Percentiles rank a stretch among this genome's conserved stretches.
These are phyloP conservation scores for Castanea mollissima DNA, from an alignment of 306 rosid genomes.

Conservation along the genomic window DNA sequence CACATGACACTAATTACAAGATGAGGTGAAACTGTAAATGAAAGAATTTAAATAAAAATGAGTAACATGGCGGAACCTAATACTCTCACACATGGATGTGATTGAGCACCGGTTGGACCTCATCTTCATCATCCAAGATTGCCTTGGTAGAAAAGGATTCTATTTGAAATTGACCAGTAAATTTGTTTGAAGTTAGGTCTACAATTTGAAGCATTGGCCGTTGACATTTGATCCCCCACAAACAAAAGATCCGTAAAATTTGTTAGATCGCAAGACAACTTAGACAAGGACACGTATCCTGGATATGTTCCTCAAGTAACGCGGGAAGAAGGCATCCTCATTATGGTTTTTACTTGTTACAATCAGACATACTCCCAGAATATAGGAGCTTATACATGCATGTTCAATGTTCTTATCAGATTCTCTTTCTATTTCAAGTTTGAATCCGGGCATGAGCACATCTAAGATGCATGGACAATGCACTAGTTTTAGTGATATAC, in stretches of 20 bases:
- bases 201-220: slow-evolving; percentile 36
- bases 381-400: too few relatives aligned
- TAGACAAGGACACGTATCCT: slow-evolving; percentile 22
- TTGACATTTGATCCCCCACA: neutral
- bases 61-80: too few relatives aligned
- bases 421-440: too few relatives aligned
- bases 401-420: too few relatives aligned
- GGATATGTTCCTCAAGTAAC: slow-evolving; percentile 9
- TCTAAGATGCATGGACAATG: too few relatives aligned
- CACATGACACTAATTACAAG: too few relatives aligned
- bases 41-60: too few relatives aligned
- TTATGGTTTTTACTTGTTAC: slow-evolving; percentile 40
- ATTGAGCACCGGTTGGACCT: neutral
- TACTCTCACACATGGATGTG: neutral
- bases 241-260: neutral
- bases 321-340: slow-evolving; percentile 13
- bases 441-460: too few relatives aligned
- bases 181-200: slow-evolving; percentile 38
- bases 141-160: slow-evolving; percentile 29
- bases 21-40: too few relatives aligned
- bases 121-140: slow-evolving; percentile 17
- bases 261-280: slow-evolving; percentile 38
- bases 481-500: too few relatives aligned
- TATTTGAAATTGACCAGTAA: slow-evolving; percentile 31
- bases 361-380: too few relatives aligned